Base-by-base conservation (phyloP, 371 early-diverging fungal species). In the Mucor indicus region DNA sequence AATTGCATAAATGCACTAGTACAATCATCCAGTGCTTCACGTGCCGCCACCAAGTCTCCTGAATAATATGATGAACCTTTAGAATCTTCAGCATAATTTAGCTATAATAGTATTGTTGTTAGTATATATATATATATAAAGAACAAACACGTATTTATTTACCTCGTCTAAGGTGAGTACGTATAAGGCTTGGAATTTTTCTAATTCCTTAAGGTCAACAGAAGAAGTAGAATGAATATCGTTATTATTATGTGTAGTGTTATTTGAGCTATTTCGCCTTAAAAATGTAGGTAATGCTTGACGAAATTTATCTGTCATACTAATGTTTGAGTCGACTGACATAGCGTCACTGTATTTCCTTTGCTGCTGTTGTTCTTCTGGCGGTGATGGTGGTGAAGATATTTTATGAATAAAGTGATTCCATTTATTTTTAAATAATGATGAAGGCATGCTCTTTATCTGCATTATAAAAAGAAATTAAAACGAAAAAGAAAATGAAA, bases 81-180 rank as follows among this genome's bases (percentile, higher is more conserved):
- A 0, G 71, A 70, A 49, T 70, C 71, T 42, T 64, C 60, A 21
- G 71, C 71, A 50, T 60, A 70, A 27, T 60, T 55, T 16, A 69
- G 50, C 63, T 65, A 48, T 38, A 10, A 39, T n/a, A n/a, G n/a
- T n/a, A n/a, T n/a, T n/a, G n/a, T n/a, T n/a, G n/a, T n/a, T n/a
- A n/a, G n/a, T n/a, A n/a, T n/a, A n/a, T n/a, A n/a, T n/a, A n/a
- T n/a, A n/a, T n/a, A n/a, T n/a, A n/a, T n/a, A n/a, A n/a, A n/a
- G n/a, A n/a, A n/a, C n/a, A n/a, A n/a, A n/a, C n/a, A n/a, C n/a
- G n/a, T n/a, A n/a, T n/a, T n/a, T n/a, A n/a, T 20, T 43, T 60
- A 60, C 60, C 60, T 61, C 61, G 11, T 61, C 61, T 4, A 44
- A 7, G 10, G 61, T 56, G 4, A 55, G 13, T 21, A 27, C 24